phyloP scores from a whole-genome alignment of 352 stramenopile species.

The Phytophthora sansomeana region DNA sequence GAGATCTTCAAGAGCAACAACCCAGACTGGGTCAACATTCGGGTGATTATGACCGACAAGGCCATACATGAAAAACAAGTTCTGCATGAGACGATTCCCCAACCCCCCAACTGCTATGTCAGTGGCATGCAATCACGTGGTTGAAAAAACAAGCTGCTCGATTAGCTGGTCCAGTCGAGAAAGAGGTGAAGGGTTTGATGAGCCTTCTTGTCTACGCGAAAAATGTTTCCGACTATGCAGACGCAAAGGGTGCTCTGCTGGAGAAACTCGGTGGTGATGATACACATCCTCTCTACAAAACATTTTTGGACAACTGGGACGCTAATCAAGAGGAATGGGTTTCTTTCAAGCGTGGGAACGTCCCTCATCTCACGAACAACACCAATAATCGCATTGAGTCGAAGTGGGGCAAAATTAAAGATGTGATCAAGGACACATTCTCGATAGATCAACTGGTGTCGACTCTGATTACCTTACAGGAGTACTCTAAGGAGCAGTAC shows the following conservation, averaged over 20 bases:
- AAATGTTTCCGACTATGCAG: background rate
- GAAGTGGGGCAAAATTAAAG: background rate
- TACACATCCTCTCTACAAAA: background rate
- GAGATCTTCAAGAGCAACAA: conserved; percentile 12
- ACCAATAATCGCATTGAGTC: background rate
- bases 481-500: conserved; percentile 18
- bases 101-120: conserved; percentile 10
- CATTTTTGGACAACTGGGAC: conserved; percentile 6
- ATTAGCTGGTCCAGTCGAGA: background rate
- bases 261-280: background rate
- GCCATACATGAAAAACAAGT: conserved; percentile 8
- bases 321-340: conserved; percentile 12
- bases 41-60: conserved; percentile 14
- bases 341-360: conserved; percentile 9
- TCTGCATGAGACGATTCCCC: background rate
- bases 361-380: conserved; percentile 3
- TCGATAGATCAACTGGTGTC: conserved; percentile 6
- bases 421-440: conserved; percentile 1
- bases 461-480: conserved; percentile 10
- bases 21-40: background rate
- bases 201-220: conserved; percentile 3
- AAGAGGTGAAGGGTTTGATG: conserved; percentile 9
- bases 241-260: background rate
- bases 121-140: conserved; percentile 25
- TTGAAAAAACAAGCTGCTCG: conserved; percentile 8